Base-by-base conservation (phyloP, 805 yeast species). In the Saturnispora quitensis region DNA sequence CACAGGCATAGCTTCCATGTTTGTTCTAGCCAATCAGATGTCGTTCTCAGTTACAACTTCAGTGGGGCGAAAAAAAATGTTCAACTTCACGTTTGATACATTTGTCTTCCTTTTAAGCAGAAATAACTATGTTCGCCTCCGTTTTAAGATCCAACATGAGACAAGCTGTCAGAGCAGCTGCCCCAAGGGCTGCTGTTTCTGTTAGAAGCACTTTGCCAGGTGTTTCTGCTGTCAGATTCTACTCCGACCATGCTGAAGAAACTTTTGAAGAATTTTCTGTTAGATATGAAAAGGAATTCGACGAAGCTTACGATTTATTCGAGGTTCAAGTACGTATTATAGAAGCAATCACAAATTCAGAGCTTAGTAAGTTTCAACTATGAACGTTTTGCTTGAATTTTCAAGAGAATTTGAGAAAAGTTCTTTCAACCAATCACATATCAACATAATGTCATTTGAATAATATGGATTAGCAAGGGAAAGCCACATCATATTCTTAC, bases 251-350 rank as follows among this genome's bases (percentile, higher is more conserved):
- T 68, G 87, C 84, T 60, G 96, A 87, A 69, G 97, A 89, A 75
- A 82, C 96, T 50, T 90, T 87, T 60, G 97, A 89, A 74, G 97
- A 90, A 75, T 89, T 89, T 78, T 88, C 96, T 50, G 77, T 78
- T 56, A 78, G 88, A 84, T 81, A 77, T 75, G 97, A 89, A 76
- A 86, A 89, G 74, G 97, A 93, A 70, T 93, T 93, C 65, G 97
- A 93, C 62, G 89, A 86, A 69, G 95, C 95, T 46, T 86, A 86
- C 70, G 95, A 86, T 68, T 73, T 86, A 53, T 86, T 86, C 61
- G 95, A 86, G 74, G 91, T 86, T 54, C 89, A 83, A 72, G 70
- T 68, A 61, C 45, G 71, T 67, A 48, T 44, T 9, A 10, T 18
- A 38, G 10, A 8, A 17, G 13, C 10, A 18, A 18, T 18, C 5